Conservation (phyloP, 345 rosid species). For the Brassica rapa region DNA sequence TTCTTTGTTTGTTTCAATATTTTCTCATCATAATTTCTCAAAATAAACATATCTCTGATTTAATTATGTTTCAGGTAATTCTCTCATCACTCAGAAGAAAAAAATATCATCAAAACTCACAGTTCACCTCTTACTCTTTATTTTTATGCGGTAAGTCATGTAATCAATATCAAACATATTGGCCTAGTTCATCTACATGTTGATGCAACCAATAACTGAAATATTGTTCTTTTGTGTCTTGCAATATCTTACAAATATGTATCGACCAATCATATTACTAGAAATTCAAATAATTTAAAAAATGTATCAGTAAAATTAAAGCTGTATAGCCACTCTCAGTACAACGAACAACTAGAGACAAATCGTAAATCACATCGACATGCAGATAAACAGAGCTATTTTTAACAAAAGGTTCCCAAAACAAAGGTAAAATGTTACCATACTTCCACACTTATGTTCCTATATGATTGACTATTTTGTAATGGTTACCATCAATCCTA, state of each 20-base stretch:
- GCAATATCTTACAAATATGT: background rate
- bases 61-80: background rate
- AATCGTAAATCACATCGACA: background rate
- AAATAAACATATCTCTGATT: background rate
- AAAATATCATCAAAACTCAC: background rate
- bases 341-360: background rate
- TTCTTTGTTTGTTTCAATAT: background rate
- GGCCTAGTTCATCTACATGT: background rate
- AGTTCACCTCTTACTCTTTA: background rate
- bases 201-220: background rate
- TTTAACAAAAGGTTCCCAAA: background rate
- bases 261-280: background rate
- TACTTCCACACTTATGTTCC: background rate
- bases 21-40: background rate
- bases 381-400: background rate
- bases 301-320: background rate
- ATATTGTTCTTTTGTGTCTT: background rate
- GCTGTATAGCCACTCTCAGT: background rate
- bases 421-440: background rate
- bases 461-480: constrained; percentile 1
- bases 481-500: background rate
- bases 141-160: background rate
- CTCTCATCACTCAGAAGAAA: background rate
- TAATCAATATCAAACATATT: background rate
- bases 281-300: background rate